These are phyloP conservation scores for Allomyces arbusculus DNA, from an alignment of 192 early-diverging fungal genomes.

Conservation along the genomic window DNA sequence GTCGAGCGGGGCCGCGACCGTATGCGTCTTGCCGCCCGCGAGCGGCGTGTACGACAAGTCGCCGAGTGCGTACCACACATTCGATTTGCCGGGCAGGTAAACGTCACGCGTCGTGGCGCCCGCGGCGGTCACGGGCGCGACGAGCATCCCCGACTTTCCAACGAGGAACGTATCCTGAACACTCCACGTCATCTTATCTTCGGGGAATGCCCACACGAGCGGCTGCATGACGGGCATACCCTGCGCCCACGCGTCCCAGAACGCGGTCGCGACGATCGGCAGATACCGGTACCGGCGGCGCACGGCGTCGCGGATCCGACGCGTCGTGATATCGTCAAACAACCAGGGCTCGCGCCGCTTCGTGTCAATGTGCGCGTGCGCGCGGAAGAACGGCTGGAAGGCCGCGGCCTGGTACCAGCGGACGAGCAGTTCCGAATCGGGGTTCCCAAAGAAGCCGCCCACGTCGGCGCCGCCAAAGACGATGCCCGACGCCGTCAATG, in stretches of 20 bases:
- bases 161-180: conserved; percentile 82
- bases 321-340: conserved; percentile 65
- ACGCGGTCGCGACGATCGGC: conserved; percentile 84
- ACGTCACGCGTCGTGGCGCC: conserved; percentile 39
- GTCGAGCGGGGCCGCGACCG: conserved; percentile 42
- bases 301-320: conserved; percentile 57
- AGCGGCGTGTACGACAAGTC: conserved; percentile 15
- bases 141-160: conserved; percentile 48
- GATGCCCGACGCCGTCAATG: conserved; percentile 69
- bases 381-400: conserved; percentile 95
- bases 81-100: conserved; percentile 39
- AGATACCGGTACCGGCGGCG: conserved; percentile 66
- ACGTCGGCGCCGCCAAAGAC: conserved; percentile 87
- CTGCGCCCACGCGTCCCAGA: conserved; percentile 46
- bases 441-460: conserved; percentile 95
- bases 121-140: conserved; percentile 37
- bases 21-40: conserved; percentile 13
- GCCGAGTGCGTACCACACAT: conserved; percentile 37
- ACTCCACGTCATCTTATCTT: conserved; percentile 51
- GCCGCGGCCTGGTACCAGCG: conserved; percentile 96
- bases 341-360: conserved; percentile 95
- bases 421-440: conserved; percentile 61
- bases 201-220: conserved; percentile 74
- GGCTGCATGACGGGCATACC: conserved; percentile 75
- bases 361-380: conserved; percentile 92